Evolutionary conservation across 1,284 basidiomycete genomes (phyloP).

Genomic region (Moesziomyces aphidis): DNA sequence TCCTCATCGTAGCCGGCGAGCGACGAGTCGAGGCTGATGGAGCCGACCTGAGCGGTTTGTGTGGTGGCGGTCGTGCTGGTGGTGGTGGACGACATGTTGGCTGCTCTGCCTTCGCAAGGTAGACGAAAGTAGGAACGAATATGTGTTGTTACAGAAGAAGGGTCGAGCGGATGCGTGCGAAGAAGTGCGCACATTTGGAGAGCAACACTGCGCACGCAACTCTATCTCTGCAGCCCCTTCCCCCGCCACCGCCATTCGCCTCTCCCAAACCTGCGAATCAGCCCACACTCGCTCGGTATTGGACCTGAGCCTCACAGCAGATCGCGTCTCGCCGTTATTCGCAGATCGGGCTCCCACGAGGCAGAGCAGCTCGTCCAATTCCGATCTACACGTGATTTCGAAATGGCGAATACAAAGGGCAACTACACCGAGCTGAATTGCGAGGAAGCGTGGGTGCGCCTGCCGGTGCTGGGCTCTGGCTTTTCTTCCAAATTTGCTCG

Average conservation of each 20-base stretch:
- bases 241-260: not conserved
- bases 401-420: constrained; percentile 7
- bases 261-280: constrained; percentile 6
- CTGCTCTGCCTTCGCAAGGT: not conserved
- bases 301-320: not conserved
- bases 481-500: constrained; percentile 44
- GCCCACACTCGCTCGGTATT: not conserved
- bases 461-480: constrained; percentile 7
- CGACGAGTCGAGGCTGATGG: constrained; percentile 41
- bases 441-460: constrained; percentile 2
- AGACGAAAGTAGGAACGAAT: not conserved
- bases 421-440: not conserved
- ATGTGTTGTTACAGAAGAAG: too few species aligned
- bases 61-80: constrained; percentile 27
- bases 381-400: constrained; percentile 19
- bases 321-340: not conserved
- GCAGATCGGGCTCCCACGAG: not conserved
- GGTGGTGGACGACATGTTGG: constrained; percentile 29
- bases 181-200: not conserved
- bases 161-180: not conserved
- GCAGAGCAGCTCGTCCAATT: not conserved
- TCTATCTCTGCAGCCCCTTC: constrained; percentile 2
- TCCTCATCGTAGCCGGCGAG: constrained; percentile 68
- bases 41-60: constrained; percentile 15
- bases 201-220: constrained; percentile 4